Conservation (phyloP, 257 asterid genomes). For the Anisodus acutangulus region DNA sequence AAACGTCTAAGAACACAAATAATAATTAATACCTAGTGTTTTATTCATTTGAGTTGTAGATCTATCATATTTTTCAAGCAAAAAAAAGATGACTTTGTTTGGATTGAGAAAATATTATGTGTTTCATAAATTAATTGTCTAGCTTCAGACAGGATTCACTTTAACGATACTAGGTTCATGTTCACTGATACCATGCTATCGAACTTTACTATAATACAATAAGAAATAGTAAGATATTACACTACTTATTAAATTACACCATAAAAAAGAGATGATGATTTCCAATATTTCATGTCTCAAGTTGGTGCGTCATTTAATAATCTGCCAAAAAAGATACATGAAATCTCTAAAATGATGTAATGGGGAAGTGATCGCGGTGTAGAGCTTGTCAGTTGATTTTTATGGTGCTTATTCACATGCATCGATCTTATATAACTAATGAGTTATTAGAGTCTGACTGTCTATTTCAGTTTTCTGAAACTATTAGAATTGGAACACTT, state of each 20-base stretch:
- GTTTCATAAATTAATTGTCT: neutral
- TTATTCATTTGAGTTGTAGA: no score
- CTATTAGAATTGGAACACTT: neutral
- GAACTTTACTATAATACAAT: neutral
- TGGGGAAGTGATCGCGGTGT: neutral
- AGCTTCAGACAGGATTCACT: neutral
- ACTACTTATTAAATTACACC: constrained; percentile 4
- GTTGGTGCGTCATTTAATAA: neutral
- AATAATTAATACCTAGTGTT: no score
- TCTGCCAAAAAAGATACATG: neutral
- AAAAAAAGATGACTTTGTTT: neutral
- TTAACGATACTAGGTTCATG: neutral
- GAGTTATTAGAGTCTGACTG: neutral
- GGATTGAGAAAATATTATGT: neutral
- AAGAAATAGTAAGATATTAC: neutral
- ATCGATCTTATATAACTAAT: neutral
- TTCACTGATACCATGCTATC: neutral
- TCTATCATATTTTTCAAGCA: no score
- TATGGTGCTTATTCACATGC: neutral
- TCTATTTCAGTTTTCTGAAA: neutral
- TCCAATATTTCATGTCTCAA: neutral
- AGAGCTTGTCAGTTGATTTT: neutral
- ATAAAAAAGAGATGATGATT: neutral
- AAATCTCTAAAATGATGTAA: neutral
- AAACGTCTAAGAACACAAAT: no score